Percentiles rank a stretch among this genome's conserved stretches.
These are phyloP conservation scores for Periconia digitata DNA, from an alignment of 2,329 filamentous ascomycete species.

Conservation along the genomic window DNA sequence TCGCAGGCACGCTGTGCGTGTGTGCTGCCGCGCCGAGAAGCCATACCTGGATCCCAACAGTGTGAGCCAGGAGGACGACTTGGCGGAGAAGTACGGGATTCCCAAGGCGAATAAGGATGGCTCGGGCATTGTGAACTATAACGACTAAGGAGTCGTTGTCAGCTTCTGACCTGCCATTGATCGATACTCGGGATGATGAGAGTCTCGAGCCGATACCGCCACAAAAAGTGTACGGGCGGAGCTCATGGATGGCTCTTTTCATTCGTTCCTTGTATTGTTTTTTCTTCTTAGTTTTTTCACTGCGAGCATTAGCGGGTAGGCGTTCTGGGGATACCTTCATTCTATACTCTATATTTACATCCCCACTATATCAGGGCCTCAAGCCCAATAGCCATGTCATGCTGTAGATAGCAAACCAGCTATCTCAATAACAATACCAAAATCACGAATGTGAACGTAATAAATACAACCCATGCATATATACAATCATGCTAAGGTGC, in stretches of 20 bases:
- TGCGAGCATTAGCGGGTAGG: conserved; percentile 1
- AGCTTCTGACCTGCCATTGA: no score
- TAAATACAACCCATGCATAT: no score
- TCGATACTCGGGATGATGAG: background rate
- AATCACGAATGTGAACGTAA: no score
- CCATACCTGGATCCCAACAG: conserved; percentile 49
- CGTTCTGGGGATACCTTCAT: background rate
- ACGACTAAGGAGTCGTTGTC: no score
- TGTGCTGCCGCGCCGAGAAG: conserved; percentile 51
- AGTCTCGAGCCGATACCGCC: background rate
- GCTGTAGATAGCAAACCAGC: no score
- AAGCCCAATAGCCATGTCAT: no score
- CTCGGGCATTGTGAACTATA: conserved; percentile 58
- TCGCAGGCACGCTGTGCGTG: conserved; percentile 56
- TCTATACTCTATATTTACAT: background rate
- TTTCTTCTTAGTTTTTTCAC: background rate
- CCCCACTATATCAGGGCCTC: no score
- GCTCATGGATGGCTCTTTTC: background rate
- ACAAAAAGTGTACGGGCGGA: background rate
- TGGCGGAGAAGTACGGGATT: conserved; percentile 50
- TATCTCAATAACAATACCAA: no score
- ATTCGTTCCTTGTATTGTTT: background rate
- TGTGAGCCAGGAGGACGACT: conserved; percentile 58
- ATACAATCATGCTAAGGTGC: no score
- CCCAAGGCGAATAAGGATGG: conserved; percentile 59